A percentile compares a stretch with the other conserved stretches of the same genome.
These are phyloP conservation scores for Debaryomyces udenii DNA, from an alignment of 1,139 yeast genomes.

Conservation along the genomic window DNA sequence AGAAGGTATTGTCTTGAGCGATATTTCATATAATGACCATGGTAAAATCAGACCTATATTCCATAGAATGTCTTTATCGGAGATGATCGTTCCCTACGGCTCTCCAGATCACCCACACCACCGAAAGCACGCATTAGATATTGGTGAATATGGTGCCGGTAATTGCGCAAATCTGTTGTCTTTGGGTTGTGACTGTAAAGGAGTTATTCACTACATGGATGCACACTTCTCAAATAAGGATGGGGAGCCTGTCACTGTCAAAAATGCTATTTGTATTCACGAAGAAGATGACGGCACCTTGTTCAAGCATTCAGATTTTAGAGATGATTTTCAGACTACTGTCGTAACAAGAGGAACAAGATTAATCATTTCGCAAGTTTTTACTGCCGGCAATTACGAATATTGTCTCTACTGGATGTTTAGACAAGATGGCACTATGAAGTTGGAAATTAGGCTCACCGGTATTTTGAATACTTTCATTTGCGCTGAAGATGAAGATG, in stretches of 20 bases:
- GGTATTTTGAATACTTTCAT: slow-evolving; percentile 77
- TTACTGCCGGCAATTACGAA: slow-evolving; percentile 86
- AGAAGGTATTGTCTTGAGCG: slow-evolving; percentile 81
- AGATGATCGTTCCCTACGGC: slow-evolving; percentile 87
- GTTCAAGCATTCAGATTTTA: slow-evolving; percentile 80
- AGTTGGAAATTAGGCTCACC: slow-evolving; percentile 75
- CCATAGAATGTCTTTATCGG: slow-evolving; percentile 77
- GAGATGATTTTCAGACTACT: slow-evolving; percentile 77
- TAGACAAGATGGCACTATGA: slow-evolving; percentile 82
- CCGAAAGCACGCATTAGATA: slow-evolving; percentile 82
- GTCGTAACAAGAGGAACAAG: slow-evolving; percentile 76
- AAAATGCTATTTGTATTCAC: slow-evolving; percentile 80
- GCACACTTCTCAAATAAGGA: slow-evolving; percentile 68
- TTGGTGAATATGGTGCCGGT: slow-evolving; percentile 89
- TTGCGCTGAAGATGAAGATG: slow-evolving; percentile 62
- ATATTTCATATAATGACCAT: slow-evolving; percentile 71
- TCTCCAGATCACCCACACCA: slow-evolving; percentile 79
- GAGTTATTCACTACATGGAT: slow-evolving; percentile 79
- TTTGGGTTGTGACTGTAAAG: slow-evolving; percentile 83
- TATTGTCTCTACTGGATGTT: slow-evolving; percentile 82
- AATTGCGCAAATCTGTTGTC: slow-evolving; percentile 78
- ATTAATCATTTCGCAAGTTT: slow-evolving; percentile 74
- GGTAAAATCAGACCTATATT: slow-evolving; percentile 71
- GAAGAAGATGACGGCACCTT: slow-evolving; percentile 83
- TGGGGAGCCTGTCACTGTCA: slow-evolving; percentile 71